Evolutionary conservation across 1,284 basidiomycete species (phyloP).

Genomic region (Volvariella volvacea): DNA sequence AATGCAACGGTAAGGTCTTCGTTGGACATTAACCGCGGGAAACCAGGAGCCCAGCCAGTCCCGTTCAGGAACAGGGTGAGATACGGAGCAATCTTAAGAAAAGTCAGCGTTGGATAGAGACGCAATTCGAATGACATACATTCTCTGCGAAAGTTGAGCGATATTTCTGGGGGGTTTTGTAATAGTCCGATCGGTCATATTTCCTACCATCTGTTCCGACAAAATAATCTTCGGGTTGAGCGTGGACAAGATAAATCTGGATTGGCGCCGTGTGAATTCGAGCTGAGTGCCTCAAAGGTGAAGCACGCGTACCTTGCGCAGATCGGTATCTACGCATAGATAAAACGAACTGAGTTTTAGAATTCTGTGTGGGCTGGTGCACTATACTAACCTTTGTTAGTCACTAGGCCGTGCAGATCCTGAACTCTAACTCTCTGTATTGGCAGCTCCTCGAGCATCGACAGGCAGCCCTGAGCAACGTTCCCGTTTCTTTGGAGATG

Average conservation of each 20-base stretch:
- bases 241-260: constrained; percentile 75
- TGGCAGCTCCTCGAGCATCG: constrained; percentile 68
- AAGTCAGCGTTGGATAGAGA: background rate
- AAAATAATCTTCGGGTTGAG: constrained; percentile 68
- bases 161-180: constrained; percentile 60
- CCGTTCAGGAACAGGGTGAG: constrained; percentile 82
- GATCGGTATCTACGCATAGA: constrained; percentile 37
- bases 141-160: constrained; percentile 62
- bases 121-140: constrained; percentile 30
- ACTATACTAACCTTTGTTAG: constrained; percentile 37
- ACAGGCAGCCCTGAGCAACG: constrained; percentile 70
- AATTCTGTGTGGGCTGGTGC: too few relatives aligned
- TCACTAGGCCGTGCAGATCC: constrained; percentile 52
- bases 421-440: constrained; percentile 50
- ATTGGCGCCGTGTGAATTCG: background rate
- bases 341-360: constrained; percentile 1
- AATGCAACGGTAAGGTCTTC: constrained; percentile 54
- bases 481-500: constrained; percentile 56
- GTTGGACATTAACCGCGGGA: constrained; percentile 74
- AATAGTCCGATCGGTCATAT: constrained; percentile 70
- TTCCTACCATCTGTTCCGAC: constrained; percentile 41
- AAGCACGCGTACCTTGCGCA: constrained; percentile 23
- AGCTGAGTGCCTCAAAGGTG: background rate
- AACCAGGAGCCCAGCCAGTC: constrained; percentile 73
- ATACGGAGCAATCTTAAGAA: constrained; percentile 69